phyloP scores from a whole-genome alignment of 352 stramenopile species.

The Phytophthora pini region DNA sequence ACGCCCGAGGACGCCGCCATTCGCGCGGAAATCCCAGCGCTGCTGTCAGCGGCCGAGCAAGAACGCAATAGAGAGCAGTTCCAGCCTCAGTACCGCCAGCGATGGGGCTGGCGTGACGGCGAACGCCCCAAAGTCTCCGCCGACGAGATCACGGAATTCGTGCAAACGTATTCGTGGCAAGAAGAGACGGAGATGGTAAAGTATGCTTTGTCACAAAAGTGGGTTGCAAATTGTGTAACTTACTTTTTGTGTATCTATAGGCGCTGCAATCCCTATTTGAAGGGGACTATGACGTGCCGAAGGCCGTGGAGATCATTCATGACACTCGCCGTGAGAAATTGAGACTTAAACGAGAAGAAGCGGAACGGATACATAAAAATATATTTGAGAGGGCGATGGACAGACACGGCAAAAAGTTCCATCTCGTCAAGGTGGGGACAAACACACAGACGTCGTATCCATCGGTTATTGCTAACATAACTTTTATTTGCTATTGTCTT shows the following conservation, averaged over 20 bases:
- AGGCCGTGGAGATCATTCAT: constrained; percentile 49
- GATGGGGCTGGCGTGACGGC: constrained; percentile 51
- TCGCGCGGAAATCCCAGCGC: constrained; percentile 59
- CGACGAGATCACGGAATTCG: constrained; percentile 56
- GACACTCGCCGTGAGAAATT: constrained; percentile 44
- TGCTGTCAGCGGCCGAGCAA: constrained; percentile 38
- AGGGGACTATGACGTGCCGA: constrained; percentile 49
- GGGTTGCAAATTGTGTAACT: constrained; percentile 14
- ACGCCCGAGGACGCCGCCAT: constrained; percentile 10
- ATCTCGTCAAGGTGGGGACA: constrained; percentile 54
- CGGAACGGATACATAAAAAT: constrained; percentile 39
- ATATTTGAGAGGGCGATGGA: constrained; percentile 55
- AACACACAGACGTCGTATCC: not conserved
- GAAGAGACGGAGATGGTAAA: constrained; percentile 64
- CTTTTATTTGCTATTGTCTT: not conserved
- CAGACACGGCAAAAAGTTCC: constrained; percentile 71
- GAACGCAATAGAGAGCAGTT: constrained; percentile 5
- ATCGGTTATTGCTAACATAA: constrained; percentile 5
- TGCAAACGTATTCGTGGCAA: constrained; percentile 52
- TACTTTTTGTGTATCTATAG: constrained; percentile 24
- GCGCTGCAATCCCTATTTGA: constrained; percentile 63
- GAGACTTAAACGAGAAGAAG: constrained; percentile 33
- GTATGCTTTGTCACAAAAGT: constrained; percentile 13
- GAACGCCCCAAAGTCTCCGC: constrained; percentile 16
- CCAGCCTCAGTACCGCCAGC: constrained; percentile 37